phyloP scores from a whole-genome alignment of 2,329 filamentous ascomycete genomes.

The Ceratocystis cubensis region DNA sequence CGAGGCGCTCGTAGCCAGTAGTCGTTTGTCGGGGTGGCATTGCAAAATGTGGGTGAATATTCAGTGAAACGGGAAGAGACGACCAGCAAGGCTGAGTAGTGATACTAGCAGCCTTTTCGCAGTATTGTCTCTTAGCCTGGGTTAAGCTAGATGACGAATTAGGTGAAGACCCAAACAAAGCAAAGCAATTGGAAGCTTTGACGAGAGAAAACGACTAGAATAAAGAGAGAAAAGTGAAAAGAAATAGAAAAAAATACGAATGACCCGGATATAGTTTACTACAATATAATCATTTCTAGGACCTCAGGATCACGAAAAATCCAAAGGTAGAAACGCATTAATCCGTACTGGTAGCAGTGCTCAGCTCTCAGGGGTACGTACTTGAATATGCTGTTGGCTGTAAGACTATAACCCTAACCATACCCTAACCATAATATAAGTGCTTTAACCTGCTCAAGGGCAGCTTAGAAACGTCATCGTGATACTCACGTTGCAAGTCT shows the following conservation, averaged over 20 bases:
- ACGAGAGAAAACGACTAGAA: background rate
- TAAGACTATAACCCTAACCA: background rate
- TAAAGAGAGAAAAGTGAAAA: background rate
- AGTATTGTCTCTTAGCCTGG: background rate
- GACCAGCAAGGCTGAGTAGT: background rate
- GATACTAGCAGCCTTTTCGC: background rate
- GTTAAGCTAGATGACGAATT: background rate
- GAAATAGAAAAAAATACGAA: background rate
- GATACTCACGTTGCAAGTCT: background rate
- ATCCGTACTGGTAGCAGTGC: background rate
- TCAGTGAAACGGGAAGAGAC: background rate
- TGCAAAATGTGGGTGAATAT: slow-evolving; percentile 23
- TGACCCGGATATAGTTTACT: background rate
- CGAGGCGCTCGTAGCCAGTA: slow-evolving; percentile 73
- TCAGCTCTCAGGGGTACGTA: background rate
- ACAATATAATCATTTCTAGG: background rate
- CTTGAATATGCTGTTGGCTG: background rate
- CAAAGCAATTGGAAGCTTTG: background rate
- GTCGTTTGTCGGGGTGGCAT: slow-evolving; percentile 63
- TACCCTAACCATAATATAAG: background rate
- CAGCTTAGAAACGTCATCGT: too few relatives aligned
- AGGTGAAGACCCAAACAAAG: background rate
- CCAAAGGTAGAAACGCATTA: background rate
- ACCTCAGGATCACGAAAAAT: background rate
- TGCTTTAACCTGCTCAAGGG: background rate